Percentiles rank a stretch among this genome's conserved stretches.
These are phyloP conservation scores for Phytophthora gonapodyides DNA, from an alignment of 352 stramenopile species.

Conservation along the genomic window DNA sequence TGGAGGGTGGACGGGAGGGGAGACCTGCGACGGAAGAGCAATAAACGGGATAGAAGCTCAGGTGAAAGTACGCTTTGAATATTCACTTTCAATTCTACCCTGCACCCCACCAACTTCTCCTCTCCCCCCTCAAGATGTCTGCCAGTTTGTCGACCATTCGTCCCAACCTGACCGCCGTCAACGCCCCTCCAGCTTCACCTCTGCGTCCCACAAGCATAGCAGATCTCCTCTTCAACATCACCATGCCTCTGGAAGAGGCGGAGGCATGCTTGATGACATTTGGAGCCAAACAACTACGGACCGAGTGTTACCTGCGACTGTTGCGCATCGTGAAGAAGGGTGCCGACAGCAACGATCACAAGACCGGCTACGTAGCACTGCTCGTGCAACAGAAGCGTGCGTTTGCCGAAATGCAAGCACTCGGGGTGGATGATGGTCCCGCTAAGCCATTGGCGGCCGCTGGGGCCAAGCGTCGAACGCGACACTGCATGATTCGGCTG, in stretches of 20 bases:
- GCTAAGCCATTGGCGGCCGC: not conserved
- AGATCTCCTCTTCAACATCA: not conserved
- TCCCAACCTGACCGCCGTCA: no score
- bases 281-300: not conserved
- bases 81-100: no score
- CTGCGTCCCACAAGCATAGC: no score
- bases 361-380: not conserved
- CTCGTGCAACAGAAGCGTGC: not conserved
- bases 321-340: not conserved
- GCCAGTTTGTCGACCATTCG: no score
- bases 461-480: no score
- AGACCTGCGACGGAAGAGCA: no score
- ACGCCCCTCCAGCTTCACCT: no score
- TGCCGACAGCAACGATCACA: not conserved
- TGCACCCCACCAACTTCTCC: no score
- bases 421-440: not conserved
- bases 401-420: not conserved
- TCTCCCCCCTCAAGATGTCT: no score
- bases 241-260: not conserved
- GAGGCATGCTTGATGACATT: not conserved
- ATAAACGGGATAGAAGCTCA: no score
- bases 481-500: no score
- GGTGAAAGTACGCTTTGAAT: no score
- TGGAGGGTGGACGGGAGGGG: slow-evolving; percentile 8
- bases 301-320: not conserved